Evolutionary conservation across 1,139 yeast species (phyloP).

Genomic region (Groenewaldozyma auringiensis): DNA sequence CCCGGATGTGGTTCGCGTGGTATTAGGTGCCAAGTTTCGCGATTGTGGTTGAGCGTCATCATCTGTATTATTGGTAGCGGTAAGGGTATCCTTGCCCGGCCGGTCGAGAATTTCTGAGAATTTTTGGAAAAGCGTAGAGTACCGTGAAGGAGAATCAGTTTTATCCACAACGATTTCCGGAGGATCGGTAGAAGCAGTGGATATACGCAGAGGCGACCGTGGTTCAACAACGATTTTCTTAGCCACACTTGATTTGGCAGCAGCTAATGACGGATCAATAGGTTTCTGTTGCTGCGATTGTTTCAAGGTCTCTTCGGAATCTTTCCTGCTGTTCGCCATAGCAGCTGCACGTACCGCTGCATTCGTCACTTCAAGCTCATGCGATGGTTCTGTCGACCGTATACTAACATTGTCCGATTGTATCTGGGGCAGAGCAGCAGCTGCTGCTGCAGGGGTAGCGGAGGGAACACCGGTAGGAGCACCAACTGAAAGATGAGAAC

Average conservation of each 20-base stretch:
- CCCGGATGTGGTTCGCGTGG: not conserved
- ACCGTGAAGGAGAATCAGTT: not conserved
- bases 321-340: not conserved
- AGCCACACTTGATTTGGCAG: conserved; percentile 9
- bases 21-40: not conserved
- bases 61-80: not conserved
- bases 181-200: not conserved
- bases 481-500: too few relatives aligned
- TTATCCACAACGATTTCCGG: not conserved
- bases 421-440: too few relatives aligned
- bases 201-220: not conserved
- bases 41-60: not conserved
- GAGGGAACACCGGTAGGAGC: too few relatives aligned
- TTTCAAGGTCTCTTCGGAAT: not conserved
- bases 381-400: not conserved
- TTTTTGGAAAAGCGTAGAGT: not conserved
- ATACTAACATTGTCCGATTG: too few relatives aligned
- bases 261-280: conserved; percentile 6
- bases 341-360: conserved; percentile 5
- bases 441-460: too few relatives aligned
- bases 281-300: not conserved
- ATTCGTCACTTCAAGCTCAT: not conserved
- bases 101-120: conserved; percentile 1
- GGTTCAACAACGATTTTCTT: conserved; percentile 1
- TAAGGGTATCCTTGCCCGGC: not conserved